phyloP scores from a whole-genome alignment of 2,329 filamentous ascomycete species.

The Fusarium veterinarium region DNA sequence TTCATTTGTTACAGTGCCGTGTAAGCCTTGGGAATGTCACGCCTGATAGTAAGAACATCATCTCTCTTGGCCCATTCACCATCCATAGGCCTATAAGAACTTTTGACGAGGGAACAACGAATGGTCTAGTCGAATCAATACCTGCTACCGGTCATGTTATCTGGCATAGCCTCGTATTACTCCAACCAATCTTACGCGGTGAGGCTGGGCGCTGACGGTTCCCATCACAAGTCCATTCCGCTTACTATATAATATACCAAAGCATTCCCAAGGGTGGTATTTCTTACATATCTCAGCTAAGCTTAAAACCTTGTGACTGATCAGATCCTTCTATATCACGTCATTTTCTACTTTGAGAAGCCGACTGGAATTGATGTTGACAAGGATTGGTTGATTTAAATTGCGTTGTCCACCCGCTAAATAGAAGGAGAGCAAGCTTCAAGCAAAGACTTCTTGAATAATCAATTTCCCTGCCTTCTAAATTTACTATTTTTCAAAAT shows the following conservation, averaged over 20 bases:
- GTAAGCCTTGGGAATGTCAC: neutral
- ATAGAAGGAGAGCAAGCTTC: fast-evolving
- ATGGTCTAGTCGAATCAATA: fast-evolving
- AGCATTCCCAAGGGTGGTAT: neutral
- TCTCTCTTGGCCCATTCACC: neutral
- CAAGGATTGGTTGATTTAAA: neutral
- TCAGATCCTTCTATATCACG: neutral
- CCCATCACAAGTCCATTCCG: neutral
- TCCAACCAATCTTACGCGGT: neutral
- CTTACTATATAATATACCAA: neutral
- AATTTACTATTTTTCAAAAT: neutral
- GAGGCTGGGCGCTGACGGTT: neutral
- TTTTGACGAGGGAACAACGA: neutral
- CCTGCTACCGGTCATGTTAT: neutral
- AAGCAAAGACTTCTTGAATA: fast-evolving
- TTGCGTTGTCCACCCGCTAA: fast-evolving
- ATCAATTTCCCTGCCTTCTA: fast-evolving
- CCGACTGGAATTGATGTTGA: fast-evolving
- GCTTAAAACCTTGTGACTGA: neutral
- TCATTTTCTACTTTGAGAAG: neutral
- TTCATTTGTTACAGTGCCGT: no score
- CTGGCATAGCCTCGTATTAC: neutral
- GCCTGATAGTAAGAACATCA: neutral
- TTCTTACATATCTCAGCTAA: conserved; percentile 16
- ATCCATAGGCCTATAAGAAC: no score